Conservation (phyloP, 495 filamentous ascomycete genomes). For the Lophiotrema nucula region DNA sequence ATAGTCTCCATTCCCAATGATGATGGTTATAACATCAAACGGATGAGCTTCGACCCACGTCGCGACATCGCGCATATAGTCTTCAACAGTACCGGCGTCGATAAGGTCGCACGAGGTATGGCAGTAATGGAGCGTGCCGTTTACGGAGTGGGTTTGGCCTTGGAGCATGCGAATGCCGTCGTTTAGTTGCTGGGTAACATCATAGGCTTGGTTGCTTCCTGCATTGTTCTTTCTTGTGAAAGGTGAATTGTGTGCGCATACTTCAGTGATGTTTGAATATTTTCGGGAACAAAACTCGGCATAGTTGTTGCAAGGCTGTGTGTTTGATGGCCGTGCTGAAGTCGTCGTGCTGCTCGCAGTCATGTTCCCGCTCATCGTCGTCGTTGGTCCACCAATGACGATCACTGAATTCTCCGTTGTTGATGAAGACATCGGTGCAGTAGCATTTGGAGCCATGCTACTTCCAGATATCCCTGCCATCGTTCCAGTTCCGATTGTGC, state of each 20-base stretch:
- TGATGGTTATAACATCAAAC: constrained; percentile 87
- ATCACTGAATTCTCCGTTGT: constrained; percentile 9
- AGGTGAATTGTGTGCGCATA: constrained; percentile 85
- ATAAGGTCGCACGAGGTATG: constrained; percentile 79
- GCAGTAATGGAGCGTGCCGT: constrained; percentile 61
- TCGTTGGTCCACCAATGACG: constrained; percentile 7
- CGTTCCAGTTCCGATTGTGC: constrained; percentile 9
- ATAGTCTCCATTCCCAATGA: constrained; percentile 77
- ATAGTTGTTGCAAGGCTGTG: constrained; percentile 76
- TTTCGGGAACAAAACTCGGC: constrained; percentile 76
- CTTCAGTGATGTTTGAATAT: constrained; percentile 86
- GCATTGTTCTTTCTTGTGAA: constrained; percentile 68
- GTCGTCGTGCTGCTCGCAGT: constrained; percentile 24
- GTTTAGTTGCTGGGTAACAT: constrained; percentile 72
- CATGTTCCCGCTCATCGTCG: constrained; percentile 17
- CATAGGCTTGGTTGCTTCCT: constrained; percentile 72
- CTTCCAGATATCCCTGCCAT: constrained; percentile 3
- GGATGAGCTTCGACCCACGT: constrained; percentile 74
- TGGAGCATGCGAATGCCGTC: constrained; percentile 89
- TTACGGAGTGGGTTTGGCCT: constrained; percentile 74
- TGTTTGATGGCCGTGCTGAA: constrained; percentile 36
- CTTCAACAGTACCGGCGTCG: constrained; percentile 72
- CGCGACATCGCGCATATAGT: constrained; percentile 67
- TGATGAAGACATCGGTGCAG: constrained; percentile 4
- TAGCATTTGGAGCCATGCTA: constrained; percentile 15